These are phyloP conservation scores for Corynascus novoguineensis DNA, from an alignment of 495 filamentous ascomycete species.

Conservation along the genomic window DNA sequence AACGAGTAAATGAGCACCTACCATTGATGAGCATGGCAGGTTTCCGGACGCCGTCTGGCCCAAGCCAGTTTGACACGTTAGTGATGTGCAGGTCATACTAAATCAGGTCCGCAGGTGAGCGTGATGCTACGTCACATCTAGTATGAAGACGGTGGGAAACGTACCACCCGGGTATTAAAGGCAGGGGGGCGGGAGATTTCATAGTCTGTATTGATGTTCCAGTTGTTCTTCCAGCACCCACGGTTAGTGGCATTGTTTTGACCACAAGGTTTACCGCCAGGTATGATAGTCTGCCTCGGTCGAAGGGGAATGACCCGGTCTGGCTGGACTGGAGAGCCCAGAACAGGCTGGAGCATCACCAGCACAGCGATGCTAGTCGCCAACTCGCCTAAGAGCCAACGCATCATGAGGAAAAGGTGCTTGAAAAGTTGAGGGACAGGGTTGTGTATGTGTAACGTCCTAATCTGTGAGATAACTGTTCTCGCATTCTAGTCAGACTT, in stretches of 20 bases:
- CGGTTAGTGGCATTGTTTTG: slow-evolving; percentile 32
- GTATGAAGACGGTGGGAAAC: background rate
- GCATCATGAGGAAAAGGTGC: background rate
- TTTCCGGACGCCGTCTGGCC: slow-evolving; percentile 43
- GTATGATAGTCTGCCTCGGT: slow-evolving; percentile 24
- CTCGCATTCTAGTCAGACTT: background rate
- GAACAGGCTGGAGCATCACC: background rate
- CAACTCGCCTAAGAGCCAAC: background rate
- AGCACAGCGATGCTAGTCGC: background rate
- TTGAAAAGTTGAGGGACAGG: background rate
- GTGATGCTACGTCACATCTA: background rate
- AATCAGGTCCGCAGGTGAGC: too few species aligned
- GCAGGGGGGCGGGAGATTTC: slow-evolving; percentile 25
- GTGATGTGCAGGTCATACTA: slow-evolving; percentile 36
- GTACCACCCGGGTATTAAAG: slow-evolving; percentile 27
- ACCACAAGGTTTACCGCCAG: slow-evolving; percentile 26
- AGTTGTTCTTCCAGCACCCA: slow-evolving; percentile 31
- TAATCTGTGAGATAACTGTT: background rate
- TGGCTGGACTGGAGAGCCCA: background rate
- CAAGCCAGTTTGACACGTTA: slow-evolving; percentile 33
- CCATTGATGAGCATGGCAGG: slow-evolving; percentile 43
- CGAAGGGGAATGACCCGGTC: slow-evolving; percentile 8
- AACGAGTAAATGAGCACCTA: too few species aligned
- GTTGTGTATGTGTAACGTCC: background rate
- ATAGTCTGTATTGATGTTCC: slow-evolving; percentile 34